phyloP scores from a whole-genome alignment of 306 rosid genomes.

The Sicyos baderoa region DNA sequence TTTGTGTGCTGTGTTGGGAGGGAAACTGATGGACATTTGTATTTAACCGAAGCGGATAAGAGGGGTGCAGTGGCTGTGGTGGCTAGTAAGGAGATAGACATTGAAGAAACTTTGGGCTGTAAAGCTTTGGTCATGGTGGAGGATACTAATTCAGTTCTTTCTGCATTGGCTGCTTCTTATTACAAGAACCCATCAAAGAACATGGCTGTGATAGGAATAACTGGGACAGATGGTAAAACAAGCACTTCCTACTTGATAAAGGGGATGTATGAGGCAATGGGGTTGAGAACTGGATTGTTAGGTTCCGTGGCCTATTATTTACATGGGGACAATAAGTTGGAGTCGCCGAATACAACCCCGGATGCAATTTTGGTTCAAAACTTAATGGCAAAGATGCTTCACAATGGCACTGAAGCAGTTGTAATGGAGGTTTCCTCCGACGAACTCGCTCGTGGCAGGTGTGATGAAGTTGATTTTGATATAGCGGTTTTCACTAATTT shows the following conservation, averaged over 20 bases:
- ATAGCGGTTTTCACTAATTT: conserved; percentile 79
- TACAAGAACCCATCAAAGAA: conserved; percentile 70
- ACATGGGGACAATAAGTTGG: conserved; percentile 81
- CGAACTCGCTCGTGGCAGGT: conserved; percentile 51
- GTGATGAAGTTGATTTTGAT: conserved; percentile 81
- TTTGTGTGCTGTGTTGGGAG: conserved; percentile 68
- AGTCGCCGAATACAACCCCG: conserved; percentile 31
- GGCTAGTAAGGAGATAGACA: conserved; percentile 84
- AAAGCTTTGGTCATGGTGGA: conserved; percentile 94
- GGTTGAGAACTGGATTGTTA: conserved; percentile 74
- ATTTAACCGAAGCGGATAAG: conserved; percentile 88
- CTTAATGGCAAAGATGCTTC: conserved; percentile 92
- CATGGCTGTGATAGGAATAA: conserved; percentile 75
- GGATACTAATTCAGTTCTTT: conserved; percentile 62
- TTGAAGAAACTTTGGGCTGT: conserved; percentile 71
- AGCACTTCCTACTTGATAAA: conserved; percentile 65
- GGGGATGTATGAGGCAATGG: conserved; percentile 89
- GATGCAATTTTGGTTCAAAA: conserved; percentile 81
- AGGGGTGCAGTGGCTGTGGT: conserved; percentile 90
- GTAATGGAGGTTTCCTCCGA: conserved; percentile 65
- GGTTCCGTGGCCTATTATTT: conserved; percentile 65
- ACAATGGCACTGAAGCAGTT: conserved; percentile 79
- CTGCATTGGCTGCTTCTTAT: conserved; percentile 71
- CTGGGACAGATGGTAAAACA: conserved; percentile 81
- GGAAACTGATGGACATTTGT: conserved; percentile 56